Evolutionary conservation across 495 filamentous ascomycete genomes (phyloP), one percentile per base, ranked within the genome.

Genomic region (Pyrenopolyporus hunteri): DNA sequence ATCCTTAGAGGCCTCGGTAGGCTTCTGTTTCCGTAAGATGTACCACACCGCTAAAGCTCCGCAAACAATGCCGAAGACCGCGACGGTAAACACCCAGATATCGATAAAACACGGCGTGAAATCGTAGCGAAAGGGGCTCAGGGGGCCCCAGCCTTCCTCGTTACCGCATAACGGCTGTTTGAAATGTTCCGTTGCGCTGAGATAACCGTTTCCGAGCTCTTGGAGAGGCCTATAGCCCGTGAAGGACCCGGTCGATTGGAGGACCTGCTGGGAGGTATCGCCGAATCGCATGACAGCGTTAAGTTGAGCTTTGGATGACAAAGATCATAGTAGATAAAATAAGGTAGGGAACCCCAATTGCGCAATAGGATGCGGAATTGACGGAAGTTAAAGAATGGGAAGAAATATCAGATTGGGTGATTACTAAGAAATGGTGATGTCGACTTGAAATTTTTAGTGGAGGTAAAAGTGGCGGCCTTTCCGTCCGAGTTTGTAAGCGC

Each of bases 81-180:
- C 92, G 14, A 97, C 87, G 4, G 80, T 69, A 23, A 87, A 85
- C 51, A 98, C 83, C 78, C 87, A 89, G 7, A 93, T 82, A 71
- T 98, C 95, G 44, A 96, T 82, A 72, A 97, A 98, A 76, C 95
- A 99, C 53, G 95, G 92, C 31, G 95, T 97, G 73, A 99, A 89
- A 72, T 98, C 93, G 73, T 89, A 96, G 60, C 92, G 78, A 52
- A 83, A 80, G 14, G 85, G 84, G 72, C 91, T 94, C 65, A 99
- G 54, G 13, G 95, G 95, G 8, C 95, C 95, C 94, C 94, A 99
- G 69, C 95, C 95, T 74, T 97, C 93, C 28, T 78, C 75, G 76
- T 96, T 91, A 64, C 87, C 83, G 74, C 93, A 97, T 75, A 96
- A 81, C 25, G 88, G 85, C 69, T 94, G 89, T 40, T 66, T 69